Base-by-base conservation (phyloP, 2,329 filamentous ascomycete genomes). In the Pseudocercospora cruenta region DNA sequence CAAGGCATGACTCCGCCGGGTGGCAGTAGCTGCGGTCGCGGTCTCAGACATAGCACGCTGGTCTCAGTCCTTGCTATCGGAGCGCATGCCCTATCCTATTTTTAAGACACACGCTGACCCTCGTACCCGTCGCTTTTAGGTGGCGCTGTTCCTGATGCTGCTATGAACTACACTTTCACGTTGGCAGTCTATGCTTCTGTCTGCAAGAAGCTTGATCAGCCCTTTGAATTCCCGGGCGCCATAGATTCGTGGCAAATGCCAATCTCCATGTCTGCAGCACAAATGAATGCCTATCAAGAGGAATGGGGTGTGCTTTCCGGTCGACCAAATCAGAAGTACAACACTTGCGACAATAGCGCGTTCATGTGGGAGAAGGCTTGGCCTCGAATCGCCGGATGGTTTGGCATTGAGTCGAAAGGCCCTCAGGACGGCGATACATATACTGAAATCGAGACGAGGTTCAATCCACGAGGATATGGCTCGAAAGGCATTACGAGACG, bases 311-410 rank as follows among this genome's bases (percentile, higher is more conserved):
- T 82, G 0, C 70, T 86, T 39, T 74, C 78, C 0, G 72, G 72
- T 0, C 78, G 80, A 1, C 72, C 72, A 59, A 80, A 83, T 61
- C 71, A 86, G 71, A 80, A 78, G 16, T 85, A 86, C 75, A 86
- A 86, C 63, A 80, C 81, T 0, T 76, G 76, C 57, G 83, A 87
- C 60, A 81, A 79, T 10, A 78, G 77, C 26, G 73, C 78, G 0
- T 83, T 85, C 57, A 82, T 80, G 1, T 86, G 82, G 82, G 81
- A 82, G 1, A 77, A 78, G n/a, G 80, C 83, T 62, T 86, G 82
- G 81, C 79, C 81, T 1, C 78, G 79, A 62, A 74, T 85, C 21
- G 82, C 82, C 0, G 73, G 72, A 1, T 82, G 81, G 79, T 85
- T 82, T 70, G 77, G 78, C 0, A 75, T 82, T 0, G 72, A 77